Evolutionary conservation across 2,329 filamentous ascomycete species (phyloP).

Genomic region (Neopestalotiopsis clavispora): DNA sequence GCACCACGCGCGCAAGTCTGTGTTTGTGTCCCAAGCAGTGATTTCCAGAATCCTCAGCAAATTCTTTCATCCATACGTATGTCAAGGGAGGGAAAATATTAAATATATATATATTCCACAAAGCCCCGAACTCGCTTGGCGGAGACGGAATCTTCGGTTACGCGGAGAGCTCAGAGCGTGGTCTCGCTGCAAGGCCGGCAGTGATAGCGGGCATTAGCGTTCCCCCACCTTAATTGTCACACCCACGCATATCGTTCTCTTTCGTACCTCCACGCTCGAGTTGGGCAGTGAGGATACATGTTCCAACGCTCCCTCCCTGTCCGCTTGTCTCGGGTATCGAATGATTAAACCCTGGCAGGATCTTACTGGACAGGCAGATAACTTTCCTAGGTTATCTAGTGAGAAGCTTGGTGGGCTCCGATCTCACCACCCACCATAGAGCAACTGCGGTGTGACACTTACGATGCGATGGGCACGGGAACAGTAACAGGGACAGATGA

Average conservation of each 20-base stretch:
- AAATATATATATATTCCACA: too few relatives aligned
- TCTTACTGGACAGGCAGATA: constrained; percentile 6
- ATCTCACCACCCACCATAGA: neutral
- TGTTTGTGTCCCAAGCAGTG: too few relatives aligned
- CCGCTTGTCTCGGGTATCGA: constrained; percentile 14
- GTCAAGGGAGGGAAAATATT: too few relatives aligned
- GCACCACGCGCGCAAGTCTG: too few relatives aligned
- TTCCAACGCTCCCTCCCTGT: neutral
- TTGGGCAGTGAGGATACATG: neutral
- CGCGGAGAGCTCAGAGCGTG: neutral
- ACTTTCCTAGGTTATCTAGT: neutral
- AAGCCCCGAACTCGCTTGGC: neutral
- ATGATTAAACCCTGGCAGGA: neutral
- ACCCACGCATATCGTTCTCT: neutral
- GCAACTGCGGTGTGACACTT: constrained; percentile 6
- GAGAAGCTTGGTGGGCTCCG: neutral
- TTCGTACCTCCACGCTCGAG: neutral
- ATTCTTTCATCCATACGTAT: too few relatives aligned
- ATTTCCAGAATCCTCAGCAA: too few relatives aligned
- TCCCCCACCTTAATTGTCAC: neutral
- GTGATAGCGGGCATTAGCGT: neutral
- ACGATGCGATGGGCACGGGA: constrained; percentile 13
- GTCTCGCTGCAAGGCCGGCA: neutral
- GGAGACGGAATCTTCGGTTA: neutral
- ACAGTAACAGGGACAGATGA: constrained; percentile 14